phyloP scores from a whole-genome alignment of 768 basidiomycete species.

The Lactarius hatsudake region DNA sequence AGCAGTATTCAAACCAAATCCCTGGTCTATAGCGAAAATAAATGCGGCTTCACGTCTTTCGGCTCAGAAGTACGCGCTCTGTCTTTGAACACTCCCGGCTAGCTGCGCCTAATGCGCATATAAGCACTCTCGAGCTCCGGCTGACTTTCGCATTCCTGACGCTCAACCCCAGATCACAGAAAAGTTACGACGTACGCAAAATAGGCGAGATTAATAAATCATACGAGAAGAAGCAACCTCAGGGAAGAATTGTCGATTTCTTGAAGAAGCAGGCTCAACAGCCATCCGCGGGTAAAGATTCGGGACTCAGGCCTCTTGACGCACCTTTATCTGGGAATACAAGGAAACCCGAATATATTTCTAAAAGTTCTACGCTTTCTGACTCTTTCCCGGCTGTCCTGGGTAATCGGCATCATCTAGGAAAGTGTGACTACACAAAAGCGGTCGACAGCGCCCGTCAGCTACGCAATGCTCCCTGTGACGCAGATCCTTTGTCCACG shows the following conservation, averaged over 20 bases:
- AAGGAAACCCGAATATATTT: neutral
- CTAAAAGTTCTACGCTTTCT: neutral
- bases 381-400: neutral
- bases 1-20: slow-evolving; percentile 69
- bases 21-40: slow-evolving; percentile 77
- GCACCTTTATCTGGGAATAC: neutral
- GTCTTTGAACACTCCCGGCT: neutral
- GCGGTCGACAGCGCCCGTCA: neutral
- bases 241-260: slow-evolving; percentile 43
- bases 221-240: slow-evolving; percentile 24
- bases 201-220: neutral
- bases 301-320: slow-evolving; percentile 17
- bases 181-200: neutral
- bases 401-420: neutral
- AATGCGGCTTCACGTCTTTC: slow-evolving; percentile 63
- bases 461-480: neutral
- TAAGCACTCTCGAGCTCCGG: neutral
- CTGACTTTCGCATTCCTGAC: slow-evolving; percentile 4
- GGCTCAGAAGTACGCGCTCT: slow-evolving; percentile 18
- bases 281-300: neutral
- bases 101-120: slow-evolving; percentile 3
- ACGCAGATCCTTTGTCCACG: neutral
- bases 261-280: slow-evolving; percentile 44
- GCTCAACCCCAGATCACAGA: neutral
- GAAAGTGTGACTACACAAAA: neutral